Percentiles rank a stretch among this genome's conserved stretches.
phyloP scores from a whole-genome alignment of 106 monocot species.

The Dioscorea zingiberensis region DNA sequence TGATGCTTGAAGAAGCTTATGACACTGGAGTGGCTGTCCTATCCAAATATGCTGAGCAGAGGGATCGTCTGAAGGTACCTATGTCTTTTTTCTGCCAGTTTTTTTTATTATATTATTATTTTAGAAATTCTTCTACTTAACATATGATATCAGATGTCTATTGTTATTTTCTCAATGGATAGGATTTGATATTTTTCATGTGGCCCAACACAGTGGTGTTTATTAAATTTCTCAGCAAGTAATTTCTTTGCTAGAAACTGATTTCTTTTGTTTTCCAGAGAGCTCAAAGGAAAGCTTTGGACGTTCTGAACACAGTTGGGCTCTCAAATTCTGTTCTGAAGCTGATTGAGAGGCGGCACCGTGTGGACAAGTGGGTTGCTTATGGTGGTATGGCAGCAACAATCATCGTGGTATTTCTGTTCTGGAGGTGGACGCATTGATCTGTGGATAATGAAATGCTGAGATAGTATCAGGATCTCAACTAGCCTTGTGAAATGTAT shows the following conservation, averaged over 20 bases:
- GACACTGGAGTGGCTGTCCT: constrained; percentile 81
- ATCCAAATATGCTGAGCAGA: constrained; percentile 84
- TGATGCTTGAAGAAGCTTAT: constrained; percentile 91
- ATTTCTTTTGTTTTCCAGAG: constrained; percentile 31
- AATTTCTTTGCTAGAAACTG: background rate
- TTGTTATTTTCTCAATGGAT: too few species aligned
- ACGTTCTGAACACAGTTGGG: constrained; percentile 79
- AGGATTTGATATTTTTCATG: too few species aligned
- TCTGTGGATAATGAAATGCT: background rate
- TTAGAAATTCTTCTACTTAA: background rate
- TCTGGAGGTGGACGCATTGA: constrained; percentile 85
- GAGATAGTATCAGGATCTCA: background rate
- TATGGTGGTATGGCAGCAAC: constrained; percentile 71
- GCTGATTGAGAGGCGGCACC: constrained; percentile 86
- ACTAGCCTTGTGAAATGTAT: too few species aligned
- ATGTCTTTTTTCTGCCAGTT: background rate
- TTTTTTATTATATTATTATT: background rate
- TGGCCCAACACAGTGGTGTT: too few species aligned
- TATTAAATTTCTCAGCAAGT: too few species aligned
- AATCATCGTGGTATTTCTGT: constrained; percentile 40
- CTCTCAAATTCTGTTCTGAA: constrained; percentile 77
- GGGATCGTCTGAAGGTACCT: constrained; percentile 80
- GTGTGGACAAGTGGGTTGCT: constrained; percentile 85
- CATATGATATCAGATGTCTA: too few species aligned
- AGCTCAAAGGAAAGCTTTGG: constrained; percentile 81